Evolutionary conservation across 208 protist genomes (phyloP).

Genomic region (Leishmania amazonensis): DNA sequence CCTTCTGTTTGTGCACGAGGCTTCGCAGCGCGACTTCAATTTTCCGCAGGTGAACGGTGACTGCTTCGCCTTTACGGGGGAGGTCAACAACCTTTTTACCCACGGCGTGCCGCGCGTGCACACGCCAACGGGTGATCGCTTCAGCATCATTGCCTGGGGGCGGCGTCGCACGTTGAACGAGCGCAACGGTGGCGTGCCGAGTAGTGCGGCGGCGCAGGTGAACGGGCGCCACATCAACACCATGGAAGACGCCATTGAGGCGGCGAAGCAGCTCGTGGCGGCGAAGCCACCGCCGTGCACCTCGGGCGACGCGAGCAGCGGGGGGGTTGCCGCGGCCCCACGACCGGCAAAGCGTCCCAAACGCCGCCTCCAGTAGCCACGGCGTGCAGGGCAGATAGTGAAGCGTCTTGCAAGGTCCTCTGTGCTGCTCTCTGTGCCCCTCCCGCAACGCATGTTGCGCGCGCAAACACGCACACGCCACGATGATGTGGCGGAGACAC

Average conservation of each 20-base stretch:
- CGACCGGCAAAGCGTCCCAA: conserved; percentile 63
- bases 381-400: not conserved
- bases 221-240: conserved; percentile 38
- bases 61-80: conserved; percentile 92
- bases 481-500: not conserved
- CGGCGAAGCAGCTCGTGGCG: conserved; percentile 67
- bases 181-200: conserved; percentile 76
- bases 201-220: conserved; percentile 12
- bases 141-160: conserved; percentile 94
- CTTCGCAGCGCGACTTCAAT: conserved; percentile 80
- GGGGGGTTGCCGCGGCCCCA: not conserved
- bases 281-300: conserved; percentile 2
- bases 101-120: conserved; percentile 90
- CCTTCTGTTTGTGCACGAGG: conserved; percentile 90
- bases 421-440: not conserved
- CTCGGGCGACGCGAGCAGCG: not conserved
- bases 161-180: conserved; percentile 69
- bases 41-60: conserved; percentile 93
- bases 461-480: not conserved
- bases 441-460: not conserved
- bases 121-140: conserved; percentile 68
- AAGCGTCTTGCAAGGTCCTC: not conserved
- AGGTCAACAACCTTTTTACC: conserved; percentile 88
- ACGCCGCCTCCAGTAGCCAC: conserved; percentile 69
- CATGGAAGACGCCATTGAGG: conserved; percentile 69